A percentile compares a stretch with the other conserved stretches of the same genome.
Evolutionary conservation across 495 filamentous ascomycete species (phyloP).

Genomic region (Hyaloscypha finlandica): DNA sequence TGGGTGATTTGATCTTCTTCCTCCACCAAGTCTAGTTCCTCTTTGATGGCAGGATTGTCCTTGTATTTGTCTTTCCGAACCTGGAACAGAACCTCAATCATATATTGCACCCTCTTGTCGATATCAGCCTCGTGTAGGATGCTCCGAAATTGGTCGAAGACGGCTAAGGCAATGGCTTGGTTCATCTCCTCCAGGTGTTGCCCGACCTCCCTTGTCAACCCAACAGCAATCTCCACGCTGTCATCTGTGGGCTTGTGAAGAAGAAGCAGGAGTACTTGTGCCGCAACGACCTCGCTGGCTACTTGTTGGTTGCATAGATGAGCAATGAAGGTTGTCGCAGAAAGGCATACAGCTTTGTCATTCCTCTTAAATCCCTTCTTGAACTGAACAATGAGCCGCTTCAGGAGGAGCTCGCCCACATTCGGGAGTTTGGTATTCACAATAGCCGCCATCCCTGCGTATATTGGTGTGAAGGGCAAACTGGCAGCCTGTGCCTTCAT

Average conservation of each 20-base stretch:
- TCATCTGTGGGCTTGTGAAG: constrained; percentile 95
- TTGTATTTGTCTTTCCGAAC: constrained; percentile 96
- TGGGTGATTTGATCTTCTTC: constrained; percentile 98
- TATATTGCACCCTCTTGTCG: constrained; percentile 95
- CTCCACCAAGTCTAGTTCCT: constrained; percentile 93
- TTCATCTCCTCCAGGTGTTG: constrained; percentile 95
- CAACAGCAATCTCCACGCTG: constrained; percentile 96
- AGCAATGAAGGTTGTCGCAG: constrained; percentile 89
- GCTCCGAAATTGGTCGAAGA: constrained; percentile 93
- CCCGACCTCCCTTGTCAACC: constrained; percentile 85
- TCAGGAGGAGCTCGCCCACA: constrained; percentile 87
- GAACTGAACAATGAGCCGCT: constrained; percentile 87
- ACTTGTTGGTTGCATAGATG: constrained; percentile 96
- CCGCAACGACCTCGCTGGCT: constrained; percentile 87
- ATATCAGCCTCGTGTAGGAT: constrained; percentile 96
- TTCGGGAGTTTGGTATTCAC: constrained; percentile 96
- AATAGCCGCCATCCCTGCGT: constrained; percentile 91
- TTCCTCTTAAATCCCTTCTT: constrained; percentile 95
- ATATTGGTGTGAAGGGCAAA: constrained; percentile 93
- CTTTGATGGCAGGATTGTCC: constrained; percentile 85
- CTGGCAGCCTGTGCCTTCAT: constrained; percentile 98
- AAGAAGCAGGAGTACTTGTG: constrained; percentile 85
- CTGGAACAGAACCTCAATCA: constrained; percentile 98
- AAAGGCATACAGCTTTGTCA: constrained; percentile 92
- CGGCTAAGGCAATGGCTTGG: constrained; percentile 75